Base-by-base conservation (phyloP, 1,284 basidiomycete genomes). In the Abortiporus biennis region DNA sequence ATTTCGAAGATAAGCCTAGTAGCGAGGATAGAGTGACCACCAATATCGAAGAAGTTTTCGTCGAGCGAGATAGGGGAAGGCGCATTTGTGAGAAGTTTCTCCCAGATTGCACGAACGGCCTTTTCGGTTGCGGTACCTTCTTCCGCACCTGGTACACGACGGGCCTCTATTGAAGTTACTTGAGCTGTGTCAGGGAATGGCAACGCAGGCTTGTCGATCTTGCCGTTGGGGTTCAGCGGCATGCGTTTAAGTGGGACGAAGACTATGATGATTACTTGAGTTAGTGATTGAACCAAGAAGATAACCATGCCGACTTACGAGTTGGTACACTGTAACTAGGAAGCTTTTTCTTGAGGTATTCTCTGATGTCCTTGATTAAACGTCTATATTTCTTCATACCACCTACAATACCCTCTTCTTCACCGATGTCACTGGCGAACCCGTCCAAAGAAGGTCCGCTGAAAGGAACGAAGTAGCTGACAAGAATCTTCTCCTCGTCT, bases 171-270 rank as follows among this genome's bases (percentile, higher is more conserved):
- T 9, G 54, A 53, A 16, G 72, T 72, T 3, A 78, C 78, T 44
- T 92, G 82, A 2, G 85, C 90, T 1, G 96, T 99, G 65, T 99
- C 96, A 1, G 96, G 96, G 85, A 99, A 99, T 12, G 96, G 96
- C 38, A 99, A 78, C 0, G 92, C 91, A 0, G 96, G 95, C 64
- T 99, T 99, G 72, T 99, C 96, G 60, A 99, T 88, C 69, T 99
- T 99, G 49, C 96, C 96, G 62, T 99, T 99, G 3, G 96, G 96
- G 61, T 98, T 99, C 40, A 99, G 77, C 11, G 96, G 96, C 88
- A 99, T 96, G 49, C 92, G 87, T 47, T 78, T 78, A 30, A 99
- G 75, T 1, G 96, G 96, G 34, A 99, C 93, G 55, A 98, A 93
- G 33, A 97, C 93, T 92, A 51, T 4, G n/a, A n/a, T n/a, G n/a